A percentile compares a stretch with the other conserved stretches of the same genome.
These are phyloP conservation scores for Chaetomiaceae sp. DNA, from an alignment of 2,329 filamentous ascomycete genomes.

Conservation along the genomic window DNA sequence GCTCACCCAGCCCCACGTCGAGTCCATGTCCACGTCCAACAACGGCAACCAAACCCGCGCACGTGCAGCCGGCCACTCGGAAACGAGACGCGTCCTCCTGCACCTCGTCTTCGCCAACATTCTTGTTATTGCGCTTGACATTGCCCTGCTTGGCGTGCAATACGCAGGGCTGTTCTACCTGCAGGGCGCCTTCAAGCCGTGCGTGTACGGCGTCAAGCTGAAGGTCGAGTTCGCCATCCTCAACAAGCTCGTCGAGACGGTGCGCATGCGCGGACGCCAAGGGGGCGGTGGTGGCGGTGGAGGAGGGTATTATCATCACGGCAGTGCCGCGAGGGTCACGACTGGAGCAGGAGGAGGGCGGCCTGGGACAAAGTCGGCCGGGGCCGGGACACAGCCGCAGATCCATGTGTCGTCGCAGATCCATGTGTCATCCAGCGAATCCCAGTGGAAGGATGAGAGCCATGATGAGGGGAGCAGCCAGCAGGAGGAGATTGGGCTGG, in stretches of 20 bases:
- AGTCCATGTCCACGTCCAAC: neutral
- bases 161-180: conserved; percentile 35
- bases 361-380: neutral
- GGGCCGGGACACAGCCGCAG: neutral
- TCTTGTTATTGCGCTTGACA: conserved; percentile 36
- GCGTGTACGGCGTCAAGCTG: conserved; percentile 33
- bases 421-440: neutral
- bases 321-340: neutral
- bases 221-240: conserved; percentile 34
- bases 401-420: neutral
- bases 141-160: conserved; percentile 34
- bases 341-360: neutral
- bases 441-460: neutral
- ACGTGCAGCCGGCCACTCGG: neutral
- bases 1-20: neutral
- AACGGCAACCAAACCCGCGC: neutral
- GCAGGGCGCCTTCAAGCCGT: conserved; percentile 32
- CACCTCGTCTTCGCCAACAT: conserved; percentile 36
- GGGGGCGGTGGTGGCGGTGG: too few species aligned
- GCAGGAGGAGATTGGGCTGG: neutral
- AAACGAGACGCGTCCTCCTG: conserved; percentile 23
- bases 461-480: neutral
- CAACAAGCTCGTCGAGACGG: conserved; percentile 30
- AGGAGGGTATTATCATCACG: neutral
- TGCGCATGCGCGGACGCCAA: conserved; percentile 8